Evolutionary conservation across 2,329 filamentous ascomycete species (phyloP).

Genomic region (Blastomyces silverae): DNA sequence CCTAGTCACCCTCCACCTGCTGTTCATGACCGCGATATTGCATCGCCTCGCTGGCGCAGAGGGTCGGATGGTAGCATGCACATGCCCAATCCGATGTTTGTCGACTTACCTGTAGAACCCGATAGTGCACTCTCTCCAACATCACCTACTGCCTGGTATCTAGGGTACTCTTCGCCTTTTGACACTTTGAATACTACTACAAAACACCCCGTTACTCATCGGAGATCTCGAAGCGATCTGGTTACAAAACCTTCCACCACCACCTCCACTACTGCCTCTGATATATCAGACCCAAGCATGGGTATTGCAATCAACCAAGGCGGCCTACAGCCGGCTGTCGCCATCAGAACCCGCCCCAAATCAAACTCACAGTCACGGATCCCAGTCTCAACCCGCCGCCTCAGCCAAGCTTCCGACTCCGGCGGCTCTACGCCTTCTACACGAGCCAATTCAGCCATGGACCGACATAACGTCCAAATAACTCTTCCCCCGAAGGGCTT

Average conservation of each 20-base stretch:
- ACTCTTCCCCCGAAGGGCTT: slow-evolving; percentile 36
- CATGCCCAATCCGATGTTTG: slow-evolving; percentile 43
- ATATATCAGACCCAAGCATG: slow-evolving; percentile 32
- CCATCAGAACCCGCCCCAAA: slow-evolving; percentile 8
- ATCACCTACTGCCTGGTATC: slow-evolving; percentile 63
- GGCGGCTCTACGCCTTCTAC: slow-evolving; percentile 35
- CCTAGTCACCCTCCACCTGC: slow-evolving; percentile 42
- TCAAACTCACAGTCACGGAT: slow-evolving; percentile 38
- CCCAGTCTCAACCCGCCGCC: slow-evolving; percentile 39
- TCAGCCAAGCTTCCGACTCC: slow-evolving; percentile 38
- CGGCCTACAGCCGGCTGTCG: slow-evolving; percentile 22
- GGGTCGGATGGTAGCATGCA: slow-evolving; percentile 66
- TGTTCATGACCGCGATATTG: slow-evolving; percentile 53
- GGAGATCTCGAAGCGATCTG: slow-evolving; percentile 52
- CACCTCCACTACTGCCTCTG: slow-evolving; percentile 26
- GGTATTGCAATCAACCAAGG: slow-evolving; percentile 30
- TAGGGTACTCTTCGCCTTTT: slow-evolving; percentile 40
- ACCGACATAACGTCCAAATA: slow-evolving; percentile 24
- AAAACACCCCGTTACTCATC: slow-evolving; percentile 27
- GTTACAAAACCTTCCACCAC: slow-evolving; percentile 31
- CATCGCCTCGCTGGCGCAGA: slow-evolving; percentile 49
- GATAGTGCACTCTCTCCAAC: slow-evolving; percentile 50
- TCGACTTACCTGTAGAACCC: slow-evolving; percentile 33
- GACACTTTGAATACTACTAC: slow-evolving; percentile 35
- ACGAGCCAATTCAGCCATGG: slow-evolving; percentile 30